Evolutionary conservation across 176 grass and related monocot genomes (phyloP).

Genomic region (Elymus sibiricus): DNA sequence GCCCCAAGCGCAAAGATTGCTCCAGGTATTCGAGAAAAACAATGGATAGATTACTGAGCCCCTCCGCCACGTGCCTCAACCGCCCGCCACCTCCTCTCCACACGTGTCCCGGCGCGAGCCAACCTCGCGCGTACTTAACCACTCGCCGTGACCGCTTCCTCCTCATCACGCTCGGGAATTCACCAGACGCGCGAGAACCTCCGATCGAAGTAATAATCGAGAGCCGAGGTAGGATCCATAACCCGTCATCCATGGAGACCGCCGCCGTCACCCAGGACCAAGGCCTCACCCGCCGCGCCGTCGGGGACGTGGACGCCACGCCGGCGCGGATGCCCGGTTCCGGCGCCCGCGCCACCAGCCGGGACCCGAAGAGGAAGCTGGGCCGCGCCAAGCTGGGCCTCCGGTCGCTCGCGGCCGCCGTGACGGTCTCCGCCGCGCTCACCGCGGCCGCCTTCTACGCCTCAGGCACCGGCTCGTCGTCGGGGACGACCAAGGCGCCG

Average conservation of each 20-base stretch:
- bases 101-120: constrained; percentile 50
- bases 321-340: not conserved
- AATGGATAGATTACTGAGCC: not conserved
- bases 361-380: not conserved
- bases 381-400: constrained; percentile 39
- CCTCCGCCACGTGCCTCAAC: constrained; percentile 33
- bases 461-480: not conserved
- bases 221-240: not conserved
- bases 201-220: not conserved
- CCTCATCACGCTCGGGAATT: not conserved
- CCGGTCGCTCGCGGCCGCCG: constrained; percentile 47
- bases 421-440: constrained; percentile 31
- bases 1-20: constrained; percentile 99
- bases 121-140: constrained; percentile 25
- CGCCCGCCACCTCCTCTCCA: not conserved
- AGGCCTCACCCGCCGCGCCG: constrained; percentile 49
- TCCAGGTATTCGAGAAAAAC: too few relatives aligned
- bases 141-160: not conserved
- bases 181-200: not conserved
- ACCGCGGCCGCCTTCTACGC: constrained; percentile 8
- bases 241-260: constrained; percentile 16
- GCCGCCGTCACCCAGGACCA: constrained; percentile 14
- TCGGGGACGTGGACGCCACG: not conserved
- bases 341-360: not conserved
- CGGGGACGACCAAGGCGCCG: not conserved